phyloP scores from a whole-genome alignment of 2,329 filamentous ascomycete genomes.

The Penicillium sp. region DNA sequence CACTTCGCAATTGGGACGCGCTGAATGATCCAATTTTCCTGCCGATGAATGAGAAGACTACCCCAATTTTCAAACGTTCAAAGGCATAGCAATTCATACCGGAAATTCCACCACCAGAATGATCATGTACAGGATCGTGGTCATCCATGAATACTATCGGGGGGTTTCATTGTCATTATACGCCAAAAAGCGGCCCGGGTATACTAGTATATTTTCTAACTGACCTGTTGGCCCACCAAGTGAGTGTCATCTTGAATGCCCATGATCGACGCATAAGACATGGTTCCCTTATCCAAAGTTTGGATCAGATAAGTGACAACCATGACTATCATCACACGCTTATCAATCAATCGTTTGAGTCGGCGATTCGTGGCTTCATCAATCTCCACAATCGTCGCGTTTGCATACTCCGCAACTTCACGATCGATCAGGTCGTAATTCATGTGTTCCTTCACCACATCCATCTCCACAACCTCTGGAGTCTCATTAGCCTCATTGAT shows the following conservation, averaged over 20 bases:
- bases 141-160: slow-evolving; percentile 56
- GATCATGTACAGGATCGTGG: slow-evolving; percentile 54
- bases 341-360: slow-evolving; percentile 23
- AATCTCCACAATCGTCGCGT: slow-evolving; percentile 3
- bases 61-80: no score
- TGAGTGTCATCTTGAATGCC: slow-evolving; percentile 33
- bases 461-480: no score
- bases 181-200: no score
- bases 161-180: no score
- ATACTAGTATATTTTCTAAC: no score
- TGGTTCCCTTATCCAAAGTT: slow-evolving; percentile 26
- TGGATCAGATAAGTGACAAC: slow-evolving; percentile 28
- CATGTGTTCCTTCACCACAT: no score
- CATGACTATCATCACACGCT: slow-evolving; percentile 19
- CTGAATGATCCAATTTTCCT: slow-evolving; percentile 55
- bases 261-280: slow-evolving; percentile 30
- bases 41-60: no score
- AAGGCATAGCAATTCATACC: no score
- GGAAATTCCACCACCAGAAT: slow-evolving; percentile 58
- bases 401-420: no score
- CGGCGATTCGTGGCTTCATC: slow-evolving; percentile 21
- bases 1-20: slow-evolving; percentile 55
- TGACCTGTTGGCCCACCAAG: slow-evolving; percentile 45
- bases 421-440: no score
- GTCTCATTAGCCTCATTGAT: no score